Base-by-base conservation (phyloP, 73 alveolate species). In the Diophrys appendiculata region DNA sequence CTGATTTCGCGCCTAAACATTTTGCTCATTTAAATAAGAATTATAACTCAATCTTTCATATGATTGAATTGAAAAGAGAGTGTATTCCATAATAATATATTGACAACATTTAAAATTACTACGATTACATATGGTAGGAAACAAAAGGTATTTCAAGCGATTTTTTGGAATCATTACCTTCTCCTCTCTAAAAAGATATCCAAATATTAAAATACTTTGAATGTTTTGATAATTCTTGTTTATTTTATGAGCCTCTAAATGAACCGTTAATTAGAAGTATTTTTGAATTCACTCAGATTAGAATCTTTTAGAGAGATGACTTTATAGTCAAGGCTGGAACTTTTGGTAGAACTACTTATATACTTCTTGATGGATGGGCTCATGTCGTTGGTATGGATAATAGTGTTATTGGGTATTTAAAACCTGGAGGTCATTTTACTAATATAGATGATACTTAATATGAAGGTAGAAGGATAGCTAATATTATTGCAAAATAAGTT, bases 281-380 rank as follows among this genome's bases (percentile, higher is more conserved):
- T n/a, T 35, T 87, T 68, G 69, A 60, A n/a, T 33, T 81, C 24
- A 18, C 73, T 54, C 24, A 87, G 24, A 28, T 65, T 5, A 67
- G 83, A 67, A 25, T 81, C n/a, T 80, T 73, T 56, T 24, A 52
- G 74, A 18, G 52, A 35, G 43, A 55, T 28, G 94, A 87, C 0
- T 31, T 83, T 0, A 65, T 87, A n/a, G 35, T 81, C 29, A 75
- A 72, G 24, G 77, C 69, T 11, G 94, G 94, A 1, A 72, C 76
- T 18, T 29, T 68, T 33, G 83, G 80, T 0, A 68, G 43, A 14
- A 76, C 65, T 26, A 14, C 67, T 33, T 87, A 32, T 35, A 13
- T 87, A 13, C 14, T 87, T 23, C 76, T 87, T 0, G 89, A 82
- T 31, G 94, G 94, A 0, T 73, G 73, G 43, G 94, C 81, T 2